phyloP scores from a whole-genome alignment of 2,329 filamentous ascomycete species.

The Trichophaea hybrida region DNA sequence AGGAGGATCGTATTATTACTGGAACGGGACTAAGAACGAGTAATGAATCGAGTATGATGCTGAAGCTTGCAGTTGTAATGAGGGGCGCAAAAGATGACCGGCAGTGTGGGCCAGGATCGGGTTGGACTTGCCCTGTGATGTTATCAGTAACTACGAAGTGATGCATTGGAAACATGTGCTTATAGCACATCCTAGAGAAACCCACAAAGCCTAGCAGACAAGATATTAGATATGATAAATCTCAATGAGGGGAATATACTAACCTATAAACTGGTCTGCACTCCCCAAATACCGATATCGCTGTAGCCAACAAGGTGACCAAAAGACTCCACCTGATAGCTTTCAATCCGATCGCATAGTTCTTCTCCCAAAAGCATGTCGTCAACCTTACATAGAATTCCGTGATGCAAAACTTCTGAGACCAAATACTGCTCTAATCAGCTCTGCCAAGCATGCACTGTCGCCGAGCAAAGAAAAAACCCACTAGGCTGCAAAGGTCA shows the following conservation, averaged over 20 bases:
- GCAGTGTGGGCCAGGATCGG: constrained; percentile 65
- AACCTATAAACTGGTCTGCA: constrained; percentile 63
- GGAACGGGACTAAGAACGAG: constrained; percentile 81
- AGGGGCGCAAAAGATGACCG: constrained; percentile 78
- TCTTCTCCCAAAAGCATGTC: constrained; percentile 62
- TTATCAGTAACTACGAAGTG: neutral
- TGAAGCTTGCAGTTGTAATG: constrained; percentile 75
- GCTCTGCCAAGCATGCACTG: constrained; percentile 10
- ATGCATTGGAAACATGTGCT: neutral
- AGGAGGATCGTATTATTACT: constrained; percentile 65
- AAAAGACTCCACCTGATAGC: constrained; percentile 61
- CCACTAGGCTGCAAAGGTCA: constrained; percentile 82
- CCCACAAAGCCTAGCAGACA: constrained; percentile 23
- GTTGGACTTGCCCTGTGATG: constrained; percentile 50
- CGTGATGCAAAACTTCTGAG: constrained; percentile 74
- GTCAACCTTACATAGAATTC: constrained; percentile 85
- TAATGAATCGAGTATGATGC: constrained; percentile 76
- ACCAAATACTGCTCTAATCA: constrained; percentile 56
- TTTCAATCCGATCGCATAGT: constrained; percentile 56
- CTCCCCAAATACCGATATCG: constrained; percentile 70
- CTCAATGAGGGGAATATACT: constrained; percentile 18
- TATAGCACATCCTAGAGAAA: neutral
- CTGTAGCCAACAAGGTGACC: constrained; percentile 63
- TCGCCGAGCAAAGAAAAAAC: constrained; percentile 30
- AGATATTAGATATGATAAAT: constrained; percentile 8